These are phyloP conservation scores for slime mould (Dictyostelium discoideum) DNA, from an alignment of 78 protist genomes.

Conservation along the genomic window dicty_2.7 NC_007088.5:8337001-8337500, in stretches of 20 bases:
- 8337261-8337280: too few relatives aligned
- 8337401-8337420: not conserved
- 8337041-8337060: not conserved
- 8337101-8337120: not conserved
- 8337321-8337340: not conserved
- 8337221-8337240: not conserved
- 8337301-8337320: not conserved
- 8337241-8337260: constrained; percentile 7
- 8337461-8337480: constrained; percentile 61
- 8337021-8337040: too few relatives aligned
- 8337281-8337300: not conserved
- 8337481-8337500: constrained; percentile 61
- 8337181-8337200: not conserved
- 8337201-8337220: not conserved
- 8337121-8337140: not conserved
- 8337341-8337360: not conserved
- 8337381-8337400: not conserved
- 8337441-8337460: constrained; percentile 78
- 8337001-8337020: not conserved
- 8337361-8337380: not conserved
- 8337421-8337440: constrained; percentile 24
- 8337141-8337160: not conserved
- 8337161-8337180: not conserved
- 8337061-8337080: not conserved
- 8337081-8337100: constrained; percentile 12